Base-by-base conservation (phyloP, 2,329 filamentous ascomycete species). In the Alternaria triticimaculans region DNA sequence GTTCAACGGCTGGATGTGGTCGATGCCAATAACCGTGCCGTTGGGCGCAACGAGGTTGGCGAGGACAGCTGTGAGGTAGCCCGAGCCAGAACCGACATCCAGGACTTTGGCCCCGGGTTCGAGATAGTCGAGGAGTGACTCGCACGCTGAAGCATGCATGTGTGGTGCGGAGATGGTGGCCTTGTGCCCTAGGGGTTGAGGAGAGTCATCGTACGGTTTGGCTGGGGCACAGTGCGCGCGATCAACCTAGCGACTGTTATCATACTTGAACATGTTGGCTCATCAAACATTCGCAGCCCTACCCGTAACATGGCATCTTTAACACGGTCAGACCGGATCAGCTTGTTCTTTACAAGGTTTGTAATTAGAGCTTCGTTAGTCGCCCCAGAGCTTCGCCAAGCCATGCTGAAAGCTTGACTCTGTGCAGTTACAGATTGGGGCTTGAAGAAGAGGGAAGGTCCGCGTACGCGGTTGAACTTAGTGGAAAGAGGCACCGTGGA, bases 11-110 rank as follows among this genome's bases (percentile, higher is more conserved):
- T 82, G 80, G 44, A 86, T 84, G 72, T 86, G 84, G 55, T 86
- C 84, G 37, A 86, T 76, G 14, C 84, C 84, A 8, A 85, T 76
- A 3, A 85, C 83, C 15, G 65, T 75, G 6, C 84, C 83, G 12
- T 67, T 76, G 0, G 82, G 82, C 37, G 80, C 88, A 2, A 91
- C 90, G 0, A 97, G 84, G 76, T 95, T 92, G 0, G 94, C 94
- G 8, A 98, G 81, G 0, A 97, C 89, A 72, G 96, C 93, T 6
- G 94, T 97, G 12, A 99, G 83, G 76, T 97, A 98, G 84, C 69
- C 91, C 8, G 80, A 82, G 10, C 84, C 84, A 11, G 77, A 81
- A 6, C 84, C 84, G 23, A 86, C 80, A 64, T 86, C 84, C 7
- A 86, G 78, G 11, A 86, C 83, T 21, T 72, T 72, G 4, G 84